These are phyloP conservation scores for Trypanosoma brucei DNA, from an alignment of 208 protist species.

Conservation along the genomic window DNA sequence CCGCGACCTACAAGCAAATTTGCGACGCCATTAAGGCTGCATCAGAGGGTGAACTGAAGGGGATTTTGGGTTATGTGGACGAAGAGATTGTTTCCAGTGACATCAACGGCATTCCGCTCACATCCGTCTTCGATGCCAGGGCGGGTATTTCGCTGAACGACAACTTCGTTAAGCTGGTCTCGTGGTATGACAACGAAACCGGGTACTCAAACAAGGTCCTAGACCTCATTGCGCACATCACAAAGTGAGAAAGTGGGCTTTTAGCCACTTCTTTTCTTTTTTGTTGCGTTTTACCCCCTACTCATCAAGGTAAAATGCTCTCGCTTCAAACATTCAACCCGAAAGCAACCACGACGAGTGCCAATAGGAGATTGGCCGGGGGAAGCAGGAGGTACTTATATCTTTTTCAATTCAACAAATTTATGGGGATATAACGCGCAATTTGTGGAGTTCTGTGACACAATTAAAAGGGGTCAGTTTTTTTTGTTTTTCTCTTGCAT, in stretches of 20 bases:
- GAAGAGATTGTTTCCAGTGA: conserved; percentile 96
- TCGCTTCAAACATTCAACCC: no score
- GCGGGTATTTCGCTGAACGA: conserved; percentile 95
- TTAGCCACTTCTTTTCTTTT: conserved; percentile 3
- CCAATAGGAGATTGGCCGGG: no score
- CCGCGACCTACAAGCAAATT: conserved; percentile 38
- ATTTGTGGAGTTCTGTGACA: no score
- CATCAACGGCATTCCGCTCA: conserved; percentile 96
- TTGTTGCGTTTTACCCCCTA: conserved; percentile 2
- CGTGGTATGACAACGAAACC: conserved; percentile 99
- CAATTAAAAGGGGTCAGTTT: no score
- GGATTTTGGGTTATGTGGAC: conserved; percentile 95
- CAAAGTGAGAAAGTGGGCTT: conserved; percentile 12
- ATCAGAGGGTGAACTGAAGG: conserved; percentile 83
- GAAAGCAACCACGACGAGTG: no score
- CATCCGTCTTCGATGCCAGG: conserved; percentile 94
- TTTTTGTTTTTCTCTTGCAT: no score
- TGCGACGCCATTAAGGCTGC: conserved; percentile 33
- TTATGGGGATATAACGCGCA: no score
- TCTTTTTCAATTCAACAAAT: no score
- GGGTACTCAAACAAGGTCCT: conserved; percentile 96
- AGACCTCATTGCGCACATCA: conserved; percentile 83
- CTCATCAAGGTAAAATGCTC: not conserved
- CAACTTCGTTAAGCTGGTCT: conserved; percentile 97
- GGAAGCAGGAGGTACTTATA: no score